phyloP scores from a whole-genome alignment of 2,329 filamentous ascomycete species.

The Talaromyces sp. region DNA sequence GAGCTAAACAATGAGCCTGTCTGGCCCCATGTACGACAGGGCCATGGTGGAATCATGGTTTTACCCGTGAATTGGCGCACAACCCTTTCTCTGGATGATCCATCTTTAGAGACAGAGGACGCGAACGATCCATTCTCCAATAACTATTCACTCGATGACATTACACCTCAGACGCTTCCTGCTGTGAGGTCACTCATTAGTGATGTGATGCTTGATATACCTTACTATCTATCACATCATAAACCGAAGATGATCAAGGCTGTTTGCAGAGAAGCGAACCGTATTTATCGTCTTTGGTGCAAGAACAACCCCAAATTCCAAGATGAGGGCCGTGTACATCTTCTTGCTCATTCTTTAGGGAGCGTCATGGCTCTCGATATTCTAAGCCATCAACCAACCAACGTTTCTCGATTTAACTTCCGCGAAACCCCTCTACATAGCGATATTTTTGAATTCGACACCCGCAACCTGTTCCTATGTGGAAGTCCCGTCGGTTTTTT shows the following conservation, averaged over 20 bases:
- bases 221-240: slow-evolving; percentile 95
- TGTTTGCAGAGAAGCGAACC: slow-evolving; percentile 85
- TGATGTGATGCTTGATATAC: slow-evolving; percentile 97
- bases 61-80: slow-evolving; percentile 94
- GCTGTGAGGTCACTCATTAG: slow-evolving; percentile 92
- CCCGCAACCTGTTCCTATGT: slow-evolving; percentile 82
- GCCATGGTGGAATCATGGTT: slow-evolving; percentile 90
- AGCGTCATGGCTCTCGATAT: slow-evolving; percentile 95
- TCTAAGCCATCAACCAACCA: slow-evolving; percentile 83
- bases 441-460: slow-evolving; percentile 85
- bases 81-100: slow-evolving; percentile 83
- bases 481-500: slow-evolving; percentile 95
- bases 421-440: slow-evolving; percentile 44
- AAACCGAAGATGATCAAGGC: slow-evolving; percentile 93
- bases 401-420: slow-evolving; percentile 56
- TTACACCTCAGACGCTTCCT: slow-evolving; percentile 87
- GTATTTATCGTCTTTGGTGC: slow-evolving; percentile 95
- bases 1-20: slow-evolving; percentile 76
- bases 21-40: slow-evolving; percentile 72
- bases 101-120: slow-evolving; percentile 59
- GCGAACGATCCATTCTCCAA: slow-evolving; percentile 61
- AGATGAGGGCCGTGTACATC: slow-evolving; percentile 78
- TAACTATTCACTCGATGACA: slow-evolving; percentile 75
- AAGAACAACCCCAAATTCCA: slow-evolving; percentile 87
- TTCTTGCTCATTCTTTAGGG: slow-evolving; percentile 91